Evolutionary conservation across 192 early-diverging fungal species (phyloP), one percentile per base, ranked within the genome.

Genomic region (Chytriomyces confervae): DNA sequence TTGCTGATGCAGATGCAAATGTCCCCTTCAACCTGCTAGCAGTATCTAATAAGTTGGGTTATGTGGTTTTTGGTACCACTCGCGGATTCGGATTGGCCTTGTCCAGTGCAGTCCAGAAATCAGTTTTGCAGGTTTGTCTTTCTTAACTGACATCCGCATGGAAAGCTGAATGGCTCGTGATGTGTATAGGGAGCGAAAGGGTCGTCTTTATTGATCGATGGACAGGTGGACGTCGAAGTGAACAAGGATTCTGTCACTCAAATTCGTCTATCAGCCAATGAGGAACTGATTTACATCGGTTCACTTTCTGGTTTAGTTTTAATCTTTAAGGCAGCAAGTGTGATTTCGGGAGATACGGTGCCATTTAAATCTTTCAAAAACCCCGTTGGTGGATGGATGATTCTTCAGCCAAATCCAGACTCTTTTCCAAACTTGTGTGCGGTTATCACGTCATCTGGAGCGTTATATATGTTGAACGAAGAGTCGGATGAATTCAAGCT

Each of bases 361-460:
- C 51, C 72, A 9, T 66, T 51, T 11, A 76, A 76, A 44, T 36
- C 6, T 8, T 24, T 66, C 48, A 65, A 66, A 10, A 23, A 44
- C 20, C 74, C 74, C 8, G 61, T 20, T 44, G 74, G 66, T 7
- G 45, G 50, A 20, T 27, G 66, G n/a, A 53, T 79, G 27, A 50
- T 63, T 11, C 48, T 79, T 50, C 47, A 61, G 6, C 78, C 78
- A 23, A 79, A 79, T 50, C 78, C 78, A 8, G 78, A 62, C 9
- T n/a, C 72, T 8, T 75, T 36, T 68, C 78, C 78, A 23, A 16
- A 44, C 46, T 36, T 47, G 7, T 66, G 62, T 18, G 74, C 74
- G 4, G 62, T 76, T 5, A 18, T 43, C 3, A 7, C 20, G 16
- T 62, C 46, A 7, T 62, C 64, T 29, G 24, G 24, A 6, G 47